Evolutionary conservation across 108 stramenopile species (phyloP).

Genomic region (Skeletonema costatum): DNA sequence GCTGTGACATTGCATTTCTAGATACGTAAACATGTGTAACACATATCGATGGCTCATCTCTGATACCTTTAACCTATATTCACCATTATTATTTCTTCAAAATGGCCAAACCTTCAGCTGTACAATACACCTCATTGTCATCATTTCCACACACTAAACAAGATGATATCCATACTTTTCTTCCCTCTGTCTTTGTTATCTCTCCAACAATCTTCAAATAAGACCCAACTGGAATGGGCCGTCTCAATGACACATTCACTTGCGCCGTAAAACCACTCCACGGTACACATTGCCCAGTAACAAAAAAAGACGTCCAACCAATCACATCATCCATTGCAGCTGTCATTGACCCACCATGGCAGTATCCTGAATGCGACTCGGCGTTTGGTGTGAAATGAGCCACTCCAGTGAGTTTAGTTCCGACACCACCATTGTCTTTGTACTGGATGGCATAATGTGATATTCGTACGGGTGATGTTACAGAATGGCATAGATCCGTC

Average conservation of each 20-base stretch:
- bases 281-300: slow-evolving; percentile 61
- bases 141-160: slow-evolving; percentile 40
- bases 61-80: too few species aligned
- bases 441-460: slow-evolving; percentile 63
- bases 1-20: too few species aligned
- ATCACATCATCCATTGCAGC: slow-evolving; percentile 83
- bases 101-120: slow-evolving; percentile 68
- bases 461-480: slow-evolving; percentile 63
- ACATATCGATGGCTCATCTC: too few species aligned
- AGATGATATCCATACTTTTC: slow-evolving; percentile 71
- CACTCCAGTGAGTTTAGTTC: slow-evolving; percentile 69
- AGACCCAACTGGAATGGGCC: slow-evolving; percentile 63
- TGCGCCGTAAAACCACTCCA: slow-evolving; percentile 90
- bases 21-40: too few species aligned
- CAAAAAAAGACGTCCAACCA: slow-evolving; percentile 83
- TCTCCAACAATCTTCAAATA: slow-evolving; percentile 54
- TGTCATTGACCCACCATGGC: slow-evolving; percentile 87
- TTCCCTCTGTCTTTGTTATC: slow-evolving; percentile 60
- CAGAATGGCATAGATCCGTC: slow-evolving; percentile 68
- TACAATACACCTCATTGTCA: slow-evolving; percentile 48
- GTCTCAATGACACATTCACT: slow-evolving; percentile 67
- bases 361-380: slow-evolving; percentile 83
- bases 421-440: slow-evolving; percentile 49
- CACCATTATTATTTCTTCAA: slow-evolving; percentile 43
- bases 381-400: slow-evolving; percentile 70